Evolutionary conservation across 768 basidiomycete species (phyloP).

Genomic region (Lactarius quietus): DNA sequence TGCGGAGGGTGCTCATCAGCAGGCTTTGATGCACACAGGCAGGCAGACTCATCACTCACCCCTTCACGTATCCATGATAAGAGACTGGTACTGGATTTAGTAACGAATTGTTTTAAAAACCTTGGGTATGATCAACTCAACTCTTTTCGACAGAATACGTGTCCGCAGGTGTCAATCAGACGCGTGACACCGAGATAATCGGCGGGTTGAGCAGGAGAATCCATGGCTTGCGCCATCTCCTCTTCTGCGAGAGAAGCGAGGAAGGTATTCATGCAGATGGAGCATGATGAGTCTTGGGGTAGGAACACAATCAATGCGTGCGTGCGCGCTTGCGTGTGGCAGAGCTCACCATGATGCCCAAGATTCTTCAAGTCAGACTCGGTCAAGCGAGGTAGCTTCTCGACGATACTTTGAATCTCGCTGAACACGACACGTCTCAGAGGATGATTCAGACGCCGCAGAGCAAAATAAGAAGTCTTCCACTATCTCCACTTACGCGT

Average conservation of each 20-base stretch:
- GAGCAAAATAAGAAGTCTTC: background rate
- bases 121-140: slow-evolving; percentile 36
- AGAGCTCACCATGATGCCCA: slow-evolving; percentile 44
- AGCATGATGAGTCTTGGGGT: slow-evolving; percentile 58
- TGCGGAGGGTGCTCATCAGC: slow-evolving; percentile 30
- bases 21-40: background rate
- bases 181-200: slow-evolving; percentile 69
- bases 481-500: slow-evolving; percentile 2
- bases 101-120: background rate
- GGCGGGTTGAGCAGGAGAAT: slow-evolving; percentile 69
- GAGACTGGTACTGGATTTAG: slow-evolving; percentile 4
- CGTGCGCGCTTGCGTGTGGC: background rate
- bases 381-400: slow-evolving; percentile 46
- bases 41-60: slow-evolving; percentile 12
- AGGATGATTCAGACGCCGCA: background rate
- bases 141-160: slow-evolving; percentile 83
- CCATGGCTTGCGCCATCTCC: slow-evolving; percentile 70
- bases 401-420: slow-evolving; percentile 40
- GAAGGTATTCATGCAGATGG: slow-evolving; percentile 71
- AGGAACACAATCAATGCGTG: background rate
- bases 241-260: slow-evolving; percentile 69
- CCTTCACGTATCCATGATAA: slow-evolving; percentile 25
- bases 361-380: slow-evolving; percentile 47
- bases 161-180: slow-evolving; percentile 43
- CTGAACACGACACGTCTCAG: slow-evolving; percentile 24